Evolutionary conservation across 2,329 filamentous ascomycete genomes (phyloP).

Genomic region (Colletotrichum acutatum): DNA sequence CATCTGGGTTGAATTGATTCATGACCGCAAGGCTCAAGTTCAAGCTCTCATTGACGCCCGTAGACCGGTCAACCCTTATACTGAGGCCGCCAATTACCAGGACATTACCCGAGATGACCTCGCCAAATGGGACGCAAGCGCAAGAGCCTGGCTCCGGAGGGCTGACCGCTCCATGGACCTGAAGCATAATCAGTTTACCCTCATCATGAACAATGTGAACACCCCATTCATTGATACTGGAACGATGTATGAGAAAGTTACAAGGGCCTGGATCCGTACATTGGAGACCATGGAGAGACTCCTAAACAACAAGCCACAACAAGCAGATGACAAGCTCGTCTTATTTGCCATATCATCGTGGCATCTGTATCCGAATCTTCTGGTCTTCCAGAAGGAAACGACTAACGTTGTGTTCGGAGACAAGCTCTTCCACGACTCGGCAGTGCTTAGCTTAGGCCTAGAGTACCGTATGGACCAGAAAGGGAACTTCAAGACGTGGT

Average conservation of each 20-base stretch:
- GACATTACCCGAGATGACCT: background rate
- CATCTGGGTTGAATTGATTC: background rate
- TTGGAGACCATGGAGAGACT: background rate
- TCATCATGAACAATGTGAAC: background rate
- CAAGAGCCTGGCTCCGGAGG: background rate
- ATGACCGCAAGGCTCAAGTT: background rate
- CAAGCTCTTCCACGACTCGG: background rate
- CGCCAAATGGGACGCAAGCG: background rate
- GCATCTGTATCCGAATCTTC: background rate
- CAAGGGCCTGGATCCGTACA: background rate
- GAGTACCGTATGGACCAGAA: background rate
- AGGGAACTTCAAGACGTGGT: background rate
- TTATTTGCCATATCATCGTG: background rate
- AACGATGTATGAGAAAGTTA: background rate
- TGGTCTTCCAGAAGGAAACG: background rate
- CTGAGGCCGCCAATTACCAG: background rate
- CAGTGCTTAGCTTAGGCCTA: background rate
- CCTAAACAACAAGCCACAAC: background rate
- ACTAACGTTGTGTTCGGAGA: background rate
- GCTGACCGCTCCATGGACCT: background rate
- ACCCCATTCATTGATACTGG: background rate
- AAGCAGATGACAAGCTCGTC: background rate
- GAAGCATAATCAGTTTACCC: background rate
- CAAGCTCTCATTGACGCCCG: background rate
- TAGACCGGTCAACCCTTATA: background rate